phyloP scores from a whole-genome alignment of 2,329 filamentous ascomycete species.

The Paracorniculantispora psalliotae region DNA sequence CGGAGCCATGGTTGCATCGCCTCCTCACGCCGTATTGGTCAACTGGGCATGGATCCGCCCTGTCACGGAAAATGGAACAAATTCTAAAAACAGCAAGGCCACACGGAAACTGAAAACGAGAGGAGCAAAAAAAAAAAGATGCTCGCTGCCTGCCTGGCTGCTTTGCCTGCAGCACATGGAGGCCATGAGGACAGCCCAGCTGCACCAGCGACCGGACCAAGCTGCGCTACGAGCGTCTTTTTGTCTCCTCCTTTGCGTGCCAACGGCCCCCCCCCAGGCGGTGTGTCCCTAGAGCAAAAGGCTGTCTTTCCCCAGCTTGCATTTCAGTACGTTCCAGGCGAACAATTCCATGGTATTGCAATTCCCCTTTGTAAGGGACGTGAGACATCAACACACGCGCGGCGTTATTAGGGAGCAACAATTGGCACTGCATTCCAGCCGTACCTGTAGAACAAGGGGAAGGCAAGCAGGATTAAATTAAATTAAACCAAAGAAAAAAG shows the following conservation, averaged over 20 bases:
- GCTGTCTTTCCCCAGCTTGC: background rate
- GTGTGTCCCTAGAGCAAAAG: too few species aligned
- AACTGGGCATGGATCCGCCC: background rate
- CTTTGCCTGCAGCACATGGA: slow-evolving; percentile 7
- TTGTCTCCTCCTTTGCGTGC: background rate
- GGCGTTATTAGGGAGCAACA: background rate
- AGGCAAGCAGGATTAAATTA: too few species aligned
- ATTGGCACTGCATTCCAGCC: background rate
- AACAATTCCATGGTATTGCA: too few species aligned
- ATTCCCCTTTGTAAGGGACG: background rate
- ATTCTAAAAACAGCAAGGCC: background rate
- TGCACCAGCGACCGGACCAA: background rate
- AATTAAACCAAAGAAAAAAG: too few species aligned
- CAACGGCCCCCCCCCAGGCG: background rate
- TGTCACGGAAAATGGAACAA: background rate
- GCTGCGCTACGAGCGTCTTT: background rate
- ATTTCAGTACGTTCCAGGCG: too few species aligned
- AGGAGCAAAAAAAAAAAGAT: background rate
- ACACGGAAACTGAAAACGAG: background rate
- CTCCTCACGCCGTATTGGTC: background rate
- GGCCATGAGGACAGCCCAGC: slow-evolving; percentile 7
- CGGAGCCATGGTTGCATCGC: slow-evolving; percentile 2
- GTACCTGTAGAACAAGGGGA: background rate
- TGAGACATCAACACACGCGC: background rate
- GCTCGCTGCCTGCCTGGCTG: too few species aligned